A percentile compares a stretch with the other conserved stretches of the same genome.
Evolutionary conservation across 106 monocot genomes (phyloP).

Genomic region (Dioscorea dumetorum): DNA sequence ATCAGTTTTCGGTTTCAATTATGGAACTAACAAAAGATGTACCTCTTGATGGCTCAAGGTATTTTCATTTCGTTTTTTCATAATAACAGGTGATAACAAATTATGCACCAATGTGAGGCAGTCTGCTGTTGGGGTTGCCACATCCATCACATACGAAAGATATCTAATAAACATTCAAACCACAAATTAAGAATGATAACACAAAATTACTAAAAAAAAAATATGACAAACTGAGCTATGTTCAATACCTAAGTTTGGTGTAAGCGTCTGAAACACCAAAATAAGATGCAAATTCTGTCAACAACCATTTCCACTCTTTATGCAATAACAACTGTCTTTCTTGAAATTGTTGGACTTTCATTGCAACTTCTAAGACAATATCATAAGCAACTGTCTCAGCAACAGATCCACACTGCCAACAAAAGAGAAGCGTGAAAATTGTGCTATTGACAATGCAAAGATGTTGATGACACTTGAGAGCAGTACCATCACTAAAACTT

Average conservation of each 20-base stretch:
- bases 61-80: constrained; percentile 55
- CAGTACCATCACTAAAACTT: too few species aligned
- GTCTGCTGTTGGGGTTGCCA: constrained; percentile 92
- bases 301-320: constrained; percentile 93
- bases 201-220: too few species aligned
- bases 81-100: constrained; percentile 66
- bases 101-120: constrained; percentile 79
- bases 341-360: constrained; percentile 86
- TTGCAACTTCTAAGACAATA: constrained; percentile 86
- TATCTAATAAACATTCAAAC: constrained; percentile 48
- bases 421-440: constrained; percentile 1
- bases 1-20: too few species aligned
- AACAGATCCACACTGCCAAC: constrained; percentile 81
- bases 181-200: too few species aligned
- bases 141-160: constrained; percentile 98
- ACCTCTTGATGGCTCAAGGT: constrained; percentile 98
- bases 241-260: constrained; percentile 67
- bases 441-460: not conserved
- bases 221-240: not conserved
- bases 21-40: not conserved
- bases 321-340: constrained; percentile 79
- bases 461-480: too few species aligned
- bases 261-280: constrained; percentile 97
- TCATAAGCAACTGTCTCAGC: constrained; percentile 99
- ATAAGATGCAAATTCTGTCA: constrained; percentile 90